Conservation (phyloP, 805 yeast genomes). For the Debaryomyces prosopidis region DNA sequence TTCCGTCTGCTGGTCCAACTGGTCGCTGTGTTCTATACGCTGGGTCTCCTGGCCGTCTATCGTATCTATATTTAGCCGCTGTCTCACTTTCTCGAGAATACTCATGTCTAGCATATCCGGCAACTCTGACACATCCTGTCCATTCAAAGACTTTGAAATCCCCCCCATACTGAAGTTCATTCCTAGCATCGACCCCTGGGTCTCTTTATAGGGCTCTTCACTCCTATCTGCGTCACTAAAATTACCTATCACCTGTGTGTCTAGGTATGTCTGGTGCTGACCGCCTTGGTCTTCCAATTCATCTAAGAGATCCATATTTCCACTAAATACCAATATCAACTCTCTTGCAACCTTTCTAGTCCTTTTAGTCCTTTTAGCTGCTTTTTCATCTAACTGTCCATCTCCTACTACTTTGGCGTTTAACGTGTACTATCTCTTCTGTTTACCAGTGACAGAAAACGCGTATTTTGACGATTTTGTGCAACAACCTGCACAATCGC, state of each 20-base stretch:
- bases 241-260: not conserved
- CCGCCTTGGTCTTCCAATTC: constrained; percentile 14
- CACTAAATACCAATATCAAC: no score
- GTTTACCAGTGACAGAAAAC: no score
- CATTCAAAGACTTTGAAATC: constrained; percentile 1
- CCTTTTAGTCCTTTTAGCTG: no score
- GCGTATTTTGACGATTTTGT: no score
- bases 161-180: constrained; percentile 7
- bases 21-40: no score
- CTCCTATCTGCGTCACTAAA: constrained; percentile 5
- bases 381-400: not conserved
- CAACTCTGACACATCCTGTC: not conserved
- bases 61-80: constrained; percentile 21
- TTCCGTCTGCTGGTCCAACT: constrained; percentile 5
- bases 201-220: not conserved
- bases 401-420: not conserved
- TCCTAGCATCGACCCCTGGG: constrained; percentile 3
- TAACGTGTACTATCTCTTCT: no score
- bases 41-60: constrained; percentile 1
- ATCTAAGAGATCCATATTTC: constrained; percentile 22
- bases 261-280: not conserved
- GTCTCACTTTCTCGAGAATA: constrained; percentile 25
- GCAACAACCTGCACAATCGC: no score
- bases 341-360: no score
- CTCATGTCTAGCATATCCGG: constrained; percentile 11